phyloP scores from a whole-genome alignment of 2,329 filamentous ascomycete genomes.

The Acrocalymma vagum region DNA sequence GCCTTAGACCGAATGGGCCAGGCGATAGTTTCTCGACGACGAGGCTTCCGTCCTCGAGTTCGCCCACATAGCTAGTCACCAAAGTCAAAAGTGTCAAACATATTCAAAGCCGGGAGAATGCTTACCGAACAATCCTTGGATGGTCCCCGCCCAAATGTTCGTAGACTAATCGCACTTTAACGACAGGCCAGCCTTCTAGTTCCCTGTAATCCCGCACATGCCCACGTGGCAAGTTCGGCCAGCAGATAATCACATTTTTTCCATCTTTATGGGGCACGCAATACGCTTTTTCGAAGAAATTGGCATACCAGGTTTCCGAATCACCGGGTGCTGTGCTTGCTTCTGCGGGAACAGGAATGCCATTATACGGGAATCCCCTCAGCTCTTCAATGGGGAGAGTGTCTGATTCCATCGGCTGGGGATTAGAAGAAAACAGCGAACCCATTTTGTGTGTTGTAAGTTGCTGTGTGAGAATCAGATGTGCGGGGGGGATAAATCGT shows the following conservation, averaged over 20 bases:
- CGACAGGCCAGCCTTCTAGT: background rate
- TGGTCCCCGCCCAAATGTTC: conserved; percentile 1
- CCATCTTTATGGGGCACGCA: conserved; percentile 2
- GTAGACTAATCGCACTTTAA: background rate
- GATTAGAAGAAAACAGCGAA: too few relatives aligned
- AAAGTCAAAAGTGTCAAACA: too few relatives aligned
- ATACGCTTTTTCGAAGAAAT: conserved; percentile 1
- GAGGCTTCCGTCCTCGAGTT: too few relatives aligned
- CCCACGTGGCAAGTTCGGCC: too few relatives aligned
- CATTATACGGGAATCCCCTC: background rate
- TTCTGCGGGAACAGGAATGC: conserved; percentile 3
- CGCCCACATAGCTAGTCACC: too few relatives aligned
- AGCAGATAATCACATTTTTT: background rate
- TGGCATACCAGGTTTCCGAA: conserved; percentile 1
- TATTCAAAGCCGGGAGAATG: too few relatives aligned
- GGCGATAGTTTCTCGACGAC: conserved; percentile 9
- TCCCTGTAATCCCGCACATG: background rate
- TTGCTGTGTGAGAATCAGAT: too few relatives aligned
- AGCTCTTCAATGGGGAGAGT: background rate
- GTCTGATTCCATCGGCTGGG: too few relatives aligned
- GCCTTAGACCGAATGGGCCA: background rate
- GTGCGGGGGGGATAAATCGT: too few relatives aligned
- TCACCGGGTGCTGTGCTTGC: conserved; percentile 6
- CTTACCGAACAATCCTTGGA: conserved; percentile 6
- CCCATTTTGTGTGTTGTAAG: too few relatives aligned